Evolutionary conservation across 2,329 filamentous ascomycete species (phyloP), one percentile per base, ranked within the genome.

Genomic region (Apiospora koreana): DNA sequence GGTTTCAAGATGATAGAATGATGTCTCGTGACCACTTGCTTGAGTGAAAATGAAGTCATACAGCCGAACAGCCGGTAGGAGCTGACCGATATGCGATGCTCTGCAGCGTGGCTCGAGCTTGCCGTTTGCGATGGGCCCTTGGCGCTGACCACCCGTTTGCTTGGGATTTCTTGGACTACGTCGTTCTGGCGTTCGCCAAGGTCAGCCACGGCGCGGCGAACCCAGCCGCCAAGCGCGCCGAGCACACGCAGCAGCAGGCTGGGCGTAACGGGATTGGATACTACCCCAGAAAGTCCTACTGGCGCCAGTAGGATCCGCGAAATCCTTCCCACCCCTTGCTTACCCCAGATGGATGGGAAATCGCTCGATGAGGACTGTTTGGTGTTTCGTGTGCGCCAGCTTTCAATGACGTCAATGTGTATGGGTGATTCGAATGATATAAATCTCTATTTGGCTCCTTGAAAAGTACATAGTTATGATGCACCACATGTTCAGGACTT

Each of bases 81-180:
- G 21, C 31, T n/a, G 31, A n/a, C 21, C 31, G 21, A 62, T 62
- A 2, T 18, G 50, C 50, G 28, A 58, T 58, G 9, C 18, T 35
- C 7, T 58, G 28, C 28, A 35, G 50, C 8, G 7, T 16, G 16
- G 28, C 8, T 31, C 12, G 16, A 8, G 8, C 6, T 38, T 62
- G 18, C 2, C 18, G 2, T n/a, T 62, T 38, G 28, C n/a, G 54
- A 38, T 38, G 21, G 8, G 10, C 18, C 21, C 54, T 62, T 62
- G 54, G 31, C 54, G 54, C 54, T 62, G 31, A 62, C 54, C 54
- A 38, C 18, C 10, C 54, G 31, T n/a, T 62, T 38, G n/a, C 54
- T 46, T 46, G 43, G 43, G 21, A 46, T 46, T 46, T 46, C 43
- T 62, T 62, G 54, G 54, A 62, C 31, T 62, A 62, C 54, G 54